Conservation (phyloP, 441 rosid genomes). For the Mallotus japonicus region DNA sequence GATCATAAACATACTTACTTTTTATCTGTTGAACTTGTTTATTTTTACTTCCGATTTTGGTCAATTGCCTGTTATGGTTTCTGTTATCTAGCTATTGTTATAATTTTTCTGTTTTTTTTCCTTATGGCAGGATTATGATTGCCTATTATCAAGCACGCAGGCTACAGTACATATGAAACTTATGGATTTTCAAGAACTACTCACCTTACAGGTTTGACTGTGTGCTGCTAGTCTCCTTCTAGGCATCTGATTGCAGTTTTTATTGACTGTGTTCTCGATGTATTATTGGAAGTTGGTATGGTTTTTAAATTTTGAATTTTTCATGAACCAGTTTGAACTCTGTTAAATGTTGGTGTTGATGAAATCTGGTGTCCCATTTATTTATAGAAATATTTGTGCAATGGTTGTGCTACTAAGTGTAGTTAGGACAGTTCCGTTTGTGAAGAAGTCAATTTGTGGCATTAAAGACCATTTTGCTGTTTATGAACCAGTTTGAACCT, state of each 20-base stretch:
- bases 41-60: background rate
- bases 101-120: background rate
- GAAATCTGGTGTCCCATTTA: no score
- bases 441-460: background rate
- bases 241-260: background rate
- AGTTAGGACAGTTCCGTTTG: background rate
- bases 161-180: slow-evolving; percentile 74
- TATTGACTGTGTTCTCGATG: background rate
- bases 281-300: background rate
- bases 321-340: background rate
- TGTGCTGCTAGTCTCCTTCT: slow-evolving; percentile 6
- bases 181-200: slow-evolving; percentile 69
- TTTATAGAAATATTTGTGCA: no score
- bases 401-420: background rate
- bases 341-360: background rate
- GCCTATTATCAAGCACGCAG: slow-evolving; percentile 58
- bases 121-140: slow-evolving; percentile 67
- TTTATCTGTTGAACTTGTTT: background rate
- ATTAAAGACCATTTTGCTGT: background rate
- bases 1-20: slow-evolving; percentile 3
- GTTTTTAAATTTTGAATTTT: background rate
- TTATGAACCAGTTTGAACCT: background rate
- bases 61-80: slow-evolving; percentile 3
- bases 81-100: background rate
- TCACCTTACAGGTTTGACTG: slow-evolving; percentile 62